phyloP scores from a whole-genome alignment of 2,329 filamentous ascomycete species.

The Neofusicoccum sp. region DNA sequence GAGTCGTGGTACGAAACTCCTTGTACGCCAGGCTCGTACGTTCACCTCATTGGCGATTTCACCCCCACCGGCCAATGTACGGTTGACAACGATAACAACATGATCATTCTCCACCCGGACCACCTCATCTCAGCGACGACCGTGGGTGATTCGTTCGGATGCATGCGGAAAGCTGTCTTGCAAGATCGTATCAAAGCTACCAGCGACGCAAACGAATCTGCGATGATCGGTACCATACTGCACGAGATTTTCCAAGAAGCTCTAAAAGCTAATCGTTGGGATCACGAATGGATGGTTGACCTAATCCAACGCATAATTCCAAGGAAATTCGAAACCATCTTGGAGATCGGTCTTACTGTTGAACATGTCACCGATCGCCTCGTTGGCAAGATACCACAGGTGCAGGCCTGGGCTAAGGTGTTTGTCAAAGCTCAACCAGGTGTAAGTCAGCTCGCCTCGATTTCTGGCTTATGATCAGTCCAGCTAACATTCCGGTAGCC shows the following conservation, averaged over 20 bases:
- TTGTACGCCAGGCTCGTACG: slow-evolving; percentile 69
- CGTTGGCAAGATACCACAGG: slow-evolving; percentile 74
- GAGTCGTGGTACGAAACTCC: slow-evolving; percentile 85
- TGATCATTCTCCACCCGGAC: slow-evolving; percentile 90
- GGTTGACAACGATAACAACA: slow-evolving; percentile 76
- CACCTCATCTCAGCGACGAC: slow-evolving; percentile 93
- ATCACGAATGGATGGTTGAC: slow-evolving; percentile 61
- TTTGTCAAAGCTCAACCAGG: slow-evolving; percentile 74
- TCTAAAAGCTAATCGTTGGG: slow-evolving; percentile 79
- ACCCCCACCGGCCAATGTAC: slow-evolving; percentile 68
- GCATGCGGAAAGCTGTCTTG: slow-evolving; percentile 83
- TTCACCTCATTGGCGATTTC: slow-evolving; percentile 84
- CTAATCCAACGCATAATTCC: slow-evolving; percentile 69
- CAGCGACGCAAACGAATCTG: slow-evolving; percentile 71
- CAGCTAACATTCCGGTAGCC: slow-evolving; percentile 45
- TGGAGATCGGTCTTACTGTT: slow-evolving; percentile 76
- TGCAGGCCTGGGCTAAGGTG: slow-evolving; percentile 77
- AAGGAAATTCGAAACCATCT: slow-evolving; percentile 82
- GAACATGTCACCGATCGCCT: slow-evolving; percentile 75
- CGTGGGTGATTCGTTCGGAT: slow-evolving; percentile 93
- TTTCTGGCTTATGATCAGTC: slow-evolving; percentile 9
- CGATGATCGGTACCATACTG: slow-evolving; percentile 89
- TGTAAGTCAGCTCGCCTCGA: slow-evolving; percentile 43
- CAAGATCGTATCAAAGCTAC: slow-evolving; percentile 94
- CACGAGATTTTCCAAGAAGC: slow-evolving; percentile 96